Base-by-base conservation (phyloP, 1,284 basidiomycete genomes). In the Cutaneotrichosporon spelunceum region DNA sequence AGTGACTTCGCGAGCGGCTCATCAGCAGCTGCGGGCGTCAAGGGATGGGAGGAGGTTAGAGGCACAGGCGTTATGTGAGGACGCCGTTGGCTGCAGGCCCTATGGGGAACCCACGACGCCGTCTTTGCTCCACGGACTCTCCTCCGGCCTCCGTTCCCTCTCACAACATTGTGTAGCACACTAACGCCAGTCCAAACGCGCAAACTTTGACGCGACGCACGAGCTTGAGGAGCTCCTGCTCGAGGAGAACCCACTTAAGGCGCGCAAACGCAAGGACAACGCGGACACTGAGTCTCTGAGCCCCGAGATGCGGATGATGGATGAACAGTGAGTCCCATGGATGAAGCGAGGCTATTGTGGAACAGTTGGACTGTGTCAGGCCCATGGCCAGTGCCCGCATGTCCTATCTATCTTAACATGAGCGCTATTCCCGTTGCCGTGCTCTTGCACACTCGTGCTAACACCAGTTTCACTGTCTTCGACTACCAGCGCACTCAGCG, bases 171-270 rank as follows among this genome's bases (percentile, higher is more conserved):
- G 30, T 33, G 30, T 33, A 7, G 30, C 8, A 33, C 13, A 44
- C 23, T 16, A 61, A 61, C 49, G 19, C 63, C 76, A 96, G 92
- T 87, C 88, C 24, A 97, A 97, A 81, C 95, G 95, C 78, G 93
- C 95, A 23, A 98, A 99, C 78, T 99, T 98, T 76, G 95, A 99
- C 75, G 94, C 94, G n/a, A 96, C 95, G 16, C 94, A 98, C 75
- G 95, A 99, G 79, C 80, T 99, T 34, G 95, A 99, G 74, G 95
- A 99, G 80, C 81, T 99, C 44, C 78, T 99, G 36, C 81, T 99
- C 11, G 95, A 98, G 78, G 95, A 98, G 75, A 98, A 99, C 73
- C 95, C 95, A 53, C 82, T 98, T 58, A 98, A 97, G 77, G 93
- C 95, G 14, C 89, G 92, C 72, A 89, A 91, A 67, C 85, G 95